Conservation (phyloP, 495 filamentous ascomycete species). For the Aspergillus indologenus region DNA sequence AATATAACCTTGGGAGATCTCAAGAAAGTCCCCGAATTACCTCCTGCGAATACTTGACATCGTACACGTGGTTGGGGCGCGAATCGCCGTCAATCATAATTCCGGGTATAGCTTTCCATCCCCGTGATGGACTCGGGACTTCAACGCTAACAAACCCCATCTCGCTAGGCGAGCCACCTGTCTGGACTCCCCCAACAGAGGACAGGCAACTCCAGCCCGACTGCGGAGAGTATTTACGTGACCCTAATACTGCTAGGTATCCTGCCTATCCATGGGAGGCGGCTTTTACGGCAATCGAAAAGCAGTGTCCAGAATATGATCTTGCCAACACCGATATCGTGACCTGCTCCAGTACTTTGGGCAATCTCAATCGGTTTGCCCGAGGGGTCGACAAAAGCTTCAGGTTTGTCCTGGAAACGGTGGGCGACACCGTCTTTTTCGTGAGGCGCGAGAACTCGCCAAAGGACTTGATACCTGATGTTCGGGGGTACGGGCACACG, state of each 20-base stretch:
- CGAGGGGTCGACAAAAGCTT: constrained; percentile 41
- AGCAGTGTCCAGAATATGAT: too few relatives aligned
- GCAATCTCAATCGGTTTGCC: neutral
- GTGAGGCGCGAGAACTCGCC: constrained; percentile 57
- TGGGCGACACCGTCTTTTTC: constrained; percentile 62
- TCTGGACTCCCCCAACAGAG: constrained; percentile 51
- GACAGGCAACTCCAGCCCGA: constrained; percentile 32
- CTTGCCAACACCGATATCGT: neutral
- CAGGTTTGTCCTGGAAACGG: constrained; percentile 55
- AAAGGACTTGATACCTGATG: constrained; percentile 44
- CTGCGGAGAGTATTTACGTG: constrained; percentile 58
- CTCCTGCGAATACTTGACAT: too few relatives aligned
- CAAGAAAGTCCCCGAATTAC: too few relatives aligned
- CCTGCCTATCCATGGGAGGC: constrained; percentile 55
- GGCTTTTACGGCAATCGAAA: too few relatives aligned
- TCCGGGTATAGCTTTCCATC: too few relatives aligned
- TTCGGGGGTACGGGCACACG: constrained; percentile 60
- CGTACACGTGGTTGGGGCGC: too few relatives aligned
- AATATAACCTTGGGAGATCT: too few relatives aligned
- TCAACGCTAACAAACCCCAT: too few relatives aligned
- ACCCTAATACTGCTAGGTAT: constrained; percentile 59
- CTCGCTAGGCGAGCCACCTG: constrained; percentile 57
- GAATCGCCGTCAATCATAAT: too few relatives aligned
- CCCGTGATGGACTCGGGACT: too few relatives aligned
- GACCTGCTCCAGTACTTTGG: neutral